Evolutionary conservation across 257 asterid genomes (phyloP).

Genomic region (Scutellaria minor): DNA sequence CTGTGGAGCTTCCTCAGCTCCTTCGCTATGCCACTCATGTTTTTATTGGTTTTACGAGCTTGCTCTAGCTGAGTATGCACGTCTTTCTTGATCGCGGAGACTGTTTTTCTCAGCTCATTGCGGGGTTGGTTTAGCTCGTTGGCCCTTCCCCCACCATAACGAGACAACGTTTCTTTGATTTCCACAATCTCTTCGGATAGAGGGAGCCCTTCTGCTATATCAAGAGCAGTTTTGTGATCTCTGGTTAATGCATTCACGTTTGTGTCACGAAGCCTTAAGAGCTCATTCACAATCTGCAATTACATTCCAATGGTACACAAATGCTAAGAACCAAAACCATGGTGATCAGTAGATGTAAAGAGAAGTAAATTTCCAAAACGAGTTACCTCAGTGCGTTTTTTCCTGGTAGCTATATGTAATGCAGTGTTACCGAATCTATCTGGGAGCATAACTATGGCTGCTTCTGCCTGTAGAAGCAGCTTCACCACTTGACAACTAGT

Average conservation of each 20-base stretch:
- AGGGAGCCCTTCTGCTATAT: constrained; percentile 79
- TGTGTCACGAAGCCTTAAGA: constrained; percentile 64
- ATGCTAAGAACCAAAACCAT: neutral
- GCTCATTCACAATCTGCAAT: constrained; percentile 73
- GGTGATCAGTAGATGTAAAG: neutral
- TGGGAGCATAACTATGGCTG: constrained; percentile 77
- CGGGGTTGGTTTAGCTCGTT: constrained; percentile 73
- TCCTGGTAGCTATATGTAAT: constrained; percentile 75
- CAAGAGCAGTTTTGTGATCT: constrained; percentile 76
- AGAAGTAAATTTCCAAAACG: neutral
- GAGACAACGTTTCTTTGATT: constrained; percentile 60
- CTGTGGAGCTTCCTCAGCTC: constrained; percentile 76
- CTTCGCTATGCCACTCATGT: constrained; percentile 72
- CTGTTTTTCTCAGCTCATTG: constrained; percentile 74
- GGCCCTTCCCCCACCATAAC: constrained; percentile 69
- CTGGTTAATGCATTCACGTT: constrained; percentile 72
- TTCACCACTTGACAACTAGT: constrained; percentile 58
- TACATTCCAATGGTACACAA: neutral
- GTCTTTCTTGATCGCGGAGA: constrained; percentile 71
- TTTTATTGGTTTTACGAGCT: constrained; percentile 69
- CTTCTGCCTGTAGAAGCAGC: constrained; percentile 68
- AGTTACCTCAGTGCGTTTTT: constrained; percentile 72
- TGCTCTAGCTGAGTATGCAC: constrained; percentile 82
- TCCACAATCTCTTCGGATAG: constrained; percentile 72
- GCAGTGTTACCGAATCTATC: constrained; percentile 78